Conservation (phyloP, 2,329 filamentous ascomycete genomes). For the Exophiala dermatitidis region DNA sequence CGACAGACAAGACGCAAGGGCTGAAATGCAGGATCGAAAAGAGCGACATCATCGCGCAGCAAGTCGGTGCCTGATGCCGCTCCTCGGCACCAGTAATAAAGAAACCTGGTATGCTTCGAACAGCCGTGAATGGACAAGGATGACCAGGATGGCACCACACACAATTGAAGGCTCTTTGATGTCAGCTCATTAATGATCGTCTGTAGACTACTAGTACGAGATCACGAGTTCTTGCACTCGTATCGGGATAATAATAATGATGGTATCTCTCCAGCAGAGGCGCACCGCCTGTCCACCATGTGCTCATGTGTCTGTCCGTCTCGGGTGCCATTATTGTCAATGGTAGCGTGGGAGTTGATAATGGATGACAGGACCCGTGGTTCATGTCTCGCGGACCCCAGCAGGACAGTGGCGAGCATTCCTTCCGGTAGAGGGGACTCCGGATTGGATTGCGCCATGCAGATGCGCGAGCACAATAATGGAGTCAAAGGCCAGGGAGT, state of each 20-base stretch:
- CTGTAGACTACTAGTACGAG: not conserved
- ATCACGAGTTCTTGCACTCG: conserved; percentile 4
- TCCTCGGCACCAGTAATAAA: conserved; percentile 9
- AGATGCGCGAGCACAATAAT: conserved; percentile 4
- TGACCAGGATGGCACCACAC: not conserved
- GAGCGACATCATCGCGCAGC: conserved; percentile 16
- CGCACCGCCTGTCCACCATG: conserved; percentile 1
- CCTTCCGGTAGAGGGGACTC: not conserved
- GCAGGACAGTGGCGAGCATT: conserved; percentile 9
- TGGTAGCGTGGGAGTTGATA: not conserved
- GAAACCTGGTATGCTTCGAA: not conserved
- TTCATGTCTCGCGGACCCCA: conserved; percentile 8
- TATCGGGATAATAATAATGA: not conserved
- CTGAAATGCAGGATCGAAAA: conserved; percentile 8
- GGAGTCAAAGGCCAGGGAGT: not conserved
- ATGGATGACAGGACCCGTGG: not conserved
- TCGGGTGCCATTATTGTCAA: not conserved
- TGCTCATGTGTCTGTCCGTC: conserved; percentile 1
- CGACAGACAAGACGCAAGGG: not conserved
- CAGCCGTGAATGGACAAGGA: not conserved
- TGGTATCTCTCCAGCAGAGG: conserved; percentile 2
- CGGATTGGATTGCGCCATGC: conserved; percentile 17
- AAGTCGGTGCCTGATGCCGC: not conserved
- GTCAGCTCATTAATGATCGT: not conserved
- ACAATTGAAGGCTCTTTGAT: not conserved